phyloP scores from a whole-genome alignment of 768 basidiomycete genomes.

The Serendipita sp. region DNA sequence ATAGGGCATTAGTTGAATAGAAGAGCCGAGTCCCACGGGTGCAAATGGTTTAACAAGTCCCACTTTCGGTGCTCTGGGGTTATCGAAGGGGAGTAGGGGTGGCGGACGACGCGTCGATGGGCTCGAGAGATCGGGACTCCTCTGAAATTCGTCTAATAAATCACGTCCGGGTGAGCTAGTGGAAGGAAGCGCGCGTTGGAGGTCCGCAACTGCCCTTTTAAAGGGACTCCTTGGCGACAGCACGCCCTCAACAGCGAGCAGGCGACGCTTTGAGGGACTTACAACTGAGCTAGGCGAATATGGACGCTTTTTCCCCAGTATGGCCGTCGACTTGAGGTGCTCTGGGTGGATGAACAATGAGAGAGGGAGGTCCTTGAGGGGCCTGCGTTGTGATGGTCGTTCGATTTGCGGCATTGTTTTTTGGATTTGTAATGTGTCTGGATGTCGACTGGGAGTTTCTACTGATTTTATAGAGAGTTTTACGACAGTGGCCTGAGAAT shows the following conservation, averaged over 20 bases:
- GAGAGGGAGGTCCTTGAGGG: slow-evolving; percentile 7
- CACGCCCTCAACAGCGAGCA: slow-evolving; percentile 8
- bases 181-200: neutral
- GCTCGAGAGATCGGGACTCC: neutral
- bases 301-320: slow-evolving; percentile 6
- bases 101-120: neutral
- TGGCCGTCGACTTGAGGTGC: neutral
- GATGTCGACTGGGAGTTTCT: neutral
- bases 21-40: neutral
- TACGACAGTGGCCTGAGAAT: neutral
- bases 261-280: slow-evolving; percentile 7
- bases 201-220: neutral
- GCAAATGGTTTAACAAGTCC: neutral
- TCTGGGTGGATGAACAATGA: slow-evolving; percentile 1
- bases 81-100: no score
- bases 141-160: neutral
- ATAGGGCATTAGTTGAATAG: neutral
- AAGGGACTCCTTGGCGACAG: slow-evolving; percentile 7
- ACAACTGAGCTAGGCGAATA: neutral
- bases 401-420: slow-evolving; percentile 3
- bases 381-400: neutral
- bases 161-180: neutral
- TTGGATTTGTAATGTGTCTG: neutral
- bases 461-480: neutral
- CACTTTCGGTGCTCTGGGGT: neutral